Conservation (phyloP, 2,329 filamentous ascomycete species). For the Colletotrichum salicis region DNA sequence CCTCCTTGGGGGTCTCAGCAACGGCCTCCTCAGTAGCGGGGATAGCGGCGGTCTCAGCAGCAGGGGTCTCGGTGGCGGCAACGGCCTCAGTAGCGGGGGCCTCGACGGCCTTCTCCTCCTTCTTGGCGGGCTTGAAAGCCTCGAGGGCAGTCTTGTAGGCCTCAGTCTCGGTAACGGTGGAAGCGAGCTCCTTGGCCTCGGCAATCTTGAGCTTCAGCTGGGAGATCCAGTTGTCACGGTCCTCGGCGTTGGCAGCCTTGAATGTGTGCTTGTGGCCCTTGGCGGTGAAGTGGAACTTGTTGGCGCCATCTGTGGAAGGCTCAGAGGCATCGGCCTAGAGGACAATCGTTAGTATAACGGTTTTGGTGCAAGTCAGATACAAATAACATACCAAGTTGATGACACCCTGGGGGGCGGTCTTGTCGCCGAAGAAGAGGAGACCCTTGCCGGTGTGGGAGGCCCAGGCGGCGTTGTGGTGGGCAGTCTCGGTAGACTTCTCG, state of each 20-base stretch:
- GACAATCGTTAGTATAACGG: slow-evolving; percentile 41
- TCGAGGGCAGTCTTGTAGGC: slow-evolving; percentile 88
- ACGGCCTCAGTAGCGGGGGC: slow-evolving; percentile 49
- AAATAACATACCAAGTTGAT: slow-evolving; percentile 79
- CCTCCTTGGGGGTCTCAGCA: slow-evolving; percentile 52
- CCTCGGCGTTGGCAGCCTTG: slow-evolving; percentile 78
- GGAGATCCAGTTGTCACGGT: slow-evolving; percentile 93
- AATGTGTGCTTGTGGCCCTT: slow-evolving; percentile 93
- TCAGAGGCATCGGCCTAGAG: slow-evolving; percentile 70
- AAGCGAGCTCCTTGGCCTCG: slow-evolving; percentile 84
- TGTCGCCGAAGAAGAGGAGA: slow-evolving; percentile 91
- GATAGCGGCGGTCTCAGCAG: slow-evolving; percentile 42
- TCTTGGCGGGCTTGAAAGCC: slow-evolving; percentile 66
- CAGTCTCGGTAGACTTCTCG: slow-evolving; percentile 82
- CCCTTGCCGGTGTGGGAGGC: slow-evolving; percentile 94
- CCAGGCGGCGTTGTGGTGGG: slow-evolving; percentile 87
- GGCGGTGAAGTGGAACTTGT: slow-evolving; percentile 87
- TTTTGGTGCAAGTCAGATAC: not conserved
- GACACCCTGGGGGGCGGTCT: slow-evolving; percentile 81
- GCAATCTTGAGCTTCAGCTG: slow-evolving; percentile 84
- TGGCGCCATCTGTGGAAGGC: slow-evolving; percentile 77
- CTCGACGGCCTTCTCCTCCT: slow-evolving; percentile 53
- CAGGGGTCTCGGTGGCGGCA: slow-evolving; percentile 44
- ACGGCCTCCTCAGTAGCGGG: slow-evolving; percentile 43
- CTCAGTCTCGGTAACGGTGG: slow-evolving; percentile 80